phyloP scores from a whole-genome alignment of 1,139 yeast species.

The Nakaseomyces bracarensis region DNA sequence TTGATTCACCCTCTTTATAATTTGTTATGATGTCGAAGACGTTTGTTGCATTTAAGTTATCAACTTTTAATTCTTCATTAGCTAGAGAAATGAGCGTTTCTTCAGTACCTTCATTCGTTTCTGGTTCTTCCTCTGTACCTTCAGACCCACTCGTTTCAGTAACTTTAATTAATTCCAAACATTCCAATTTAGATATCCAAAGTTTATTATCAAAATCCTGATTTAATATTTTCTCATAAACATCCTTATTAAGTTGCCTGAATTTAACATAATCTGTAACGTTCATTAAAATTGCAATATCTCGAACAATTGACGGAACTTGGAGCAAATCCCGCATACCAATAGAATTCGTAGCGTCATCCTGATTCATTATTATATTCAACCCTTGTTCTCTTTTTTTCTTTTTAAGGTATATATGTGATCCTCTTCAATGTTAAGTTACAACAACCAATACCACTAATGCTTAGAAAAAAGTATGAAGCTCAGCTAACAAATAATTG shows the following conservation, averaged over 20 bases:
- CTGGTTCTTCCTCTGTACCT: constrained; percentile 35
- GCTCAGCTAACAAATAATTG: no score
- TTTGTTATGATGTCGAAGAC: constrained; percentile 24
- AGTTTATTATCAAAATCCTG: constrained; percentile 33
- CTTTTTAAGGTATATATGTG: no score
- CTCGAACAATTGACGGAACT: constrained; percentile 22
- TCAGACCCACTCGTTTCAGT: background rate
- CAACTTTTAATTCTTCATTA: constrained; percentile 38
- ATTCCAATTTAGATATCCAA: constrained; percentile 46
- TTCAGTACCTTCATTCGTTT: constrained; percentile 2
- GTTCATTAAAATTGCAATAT: constrained; percentile 21
- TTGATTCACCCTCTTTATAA: constrained; percentile 13
- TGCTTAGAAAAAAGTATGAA: no score
- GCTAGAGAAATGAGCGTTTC: constrained; percentile 9
- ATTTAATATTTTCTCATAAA: constrained; percentile 34
- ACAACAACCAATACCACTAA: no score
- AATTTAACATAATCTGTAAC: constrained; percentile 32
- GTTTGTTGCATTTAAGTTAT: constrained; percentile 23
- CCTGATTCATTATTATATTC: background rate
- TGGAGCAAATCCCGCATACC: constrained; percentile 24
- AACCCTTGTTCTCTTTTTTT: background rate
- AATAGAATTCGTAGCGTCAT: background rate
- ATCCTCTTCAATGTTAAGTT: no score
- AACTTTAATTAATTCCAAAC: constrained; percentile 35
- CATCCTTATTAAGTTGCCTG: constrained; percentile 22